Percentiles rank a stretch among this genome's conserved stretches.
Evolutionary conservation across 1,284 basidiomycete species (phyloP).

Genomic region (Leccinum fuscescens): DNA sequence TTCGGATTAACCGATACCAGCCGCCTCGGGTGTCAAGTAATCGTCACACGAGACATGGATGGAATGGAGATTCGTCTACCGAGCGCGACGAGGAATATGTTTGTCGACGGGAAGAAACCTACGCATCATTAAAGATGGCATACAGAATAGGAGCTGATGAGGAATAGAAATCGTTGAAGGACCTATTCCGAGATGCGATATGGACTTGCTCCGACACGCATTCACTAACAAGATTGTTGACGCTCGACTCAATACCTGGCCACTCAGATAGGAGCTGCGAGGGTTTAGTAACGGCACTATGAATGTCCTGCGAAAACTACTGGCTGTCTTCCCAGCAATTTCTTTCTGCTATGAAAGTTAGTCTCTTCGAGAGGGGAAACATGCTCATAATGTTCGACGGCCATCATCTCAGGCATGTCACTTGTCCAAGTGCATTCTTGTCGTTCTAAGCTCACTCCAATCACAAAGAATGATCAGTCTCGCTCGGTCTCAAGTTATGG

Average conservation of each 20-base stretch:
- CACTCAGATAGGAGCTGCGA: neutral
- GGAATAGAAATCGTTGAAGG: neutral
- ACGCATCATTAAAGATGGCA: conserved; percentile 41
- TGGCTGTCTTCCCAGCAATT: neutral
- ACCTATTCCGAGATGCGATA: neutral
- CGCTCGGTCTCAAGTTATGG: neutral
- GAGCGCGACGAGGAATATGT: conserved; percentile 95
- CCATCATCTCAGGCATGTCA: neutral
- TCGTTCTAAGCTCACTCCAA: neutral
- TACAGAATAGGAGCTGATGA: neutral
- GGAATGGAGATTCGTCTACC: conserved; percentile 88
- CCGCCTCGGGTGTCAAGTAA: conserved; percentile 80
- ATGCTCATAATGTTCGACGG: neutral
- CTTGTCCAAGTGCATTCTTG: neutral
- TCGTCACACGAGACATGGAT: conserved; percentile 79
- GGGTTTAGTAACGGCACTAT: neutral
- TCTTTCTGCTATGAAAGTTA: neutral
- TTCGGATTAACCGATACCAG: conserved; percentile 96
- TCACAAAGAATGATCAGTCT: neutral
- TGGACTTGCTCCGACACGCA: neutral
- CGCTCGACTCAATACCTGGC: neutral
- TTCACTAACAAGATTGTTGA: too few species aligned
- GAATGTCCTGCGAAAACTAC: neutral
- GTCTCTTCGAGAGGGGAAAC: neutral
- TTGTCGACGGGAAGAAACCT: conserved; percentile 74